Evolutionary conservation across 2,329 filamentous ascomycete genomes (phyloP).

Genomic region (Akanthomyces uredinophilus): DNA sequence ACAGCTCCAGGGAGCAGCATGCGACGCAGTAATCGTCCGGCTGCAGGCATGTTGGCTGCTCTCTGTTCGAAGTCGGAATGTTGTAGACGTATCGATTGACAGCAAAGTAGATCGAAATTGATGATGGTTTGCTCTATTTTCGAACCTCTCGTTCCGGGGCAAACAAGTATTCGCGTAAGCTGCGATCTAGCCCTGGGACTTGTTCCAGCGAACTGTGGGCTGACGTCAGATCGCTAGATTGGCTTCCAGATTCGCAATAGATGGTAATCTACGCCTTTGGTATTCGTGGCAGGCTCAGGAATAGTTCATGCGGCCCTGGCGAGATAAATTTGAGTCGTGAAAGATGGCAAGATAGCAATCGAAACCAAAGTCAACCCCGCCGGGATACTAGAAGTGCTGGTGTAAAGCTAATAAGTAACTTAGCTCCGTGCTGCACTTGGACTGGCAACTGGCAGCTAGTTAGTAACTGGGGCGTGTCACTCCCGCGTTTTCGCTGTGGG

Average conservation of each 20-base stretch:
- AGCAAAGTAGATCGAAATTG: background rate
- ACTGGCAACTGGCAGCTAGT: background rate
- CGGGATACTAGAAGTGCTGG: background rate
- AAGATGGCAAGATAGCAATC: background rate
- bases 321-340: background rate
- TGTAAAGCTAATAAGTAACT: background rate
- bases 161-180: background rate
- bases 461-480: background rate
- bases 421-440: background rate
- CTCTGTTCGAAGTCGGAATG: background rate
- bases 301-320: background rate
- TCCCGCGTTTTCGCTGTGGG: background rate
- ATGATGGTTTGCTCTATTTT: background rate
- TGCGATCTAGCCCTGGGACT: background rate
- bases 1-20: constrained; percentile 39
- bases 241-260: background rate
- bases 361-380: background rate
- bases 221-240: constrained; percentile 5
- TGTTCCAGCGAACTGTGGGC: background rate
- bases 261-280: background rate
- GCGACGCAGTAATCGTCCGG: constrained; percentile 32
- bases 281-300: background rate
- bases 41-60: constrained; percentile 2
- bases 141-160: background rate
- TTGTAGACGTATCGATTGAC: background rate